Conservation (phyloP, 1,139 yeast species). For the Debaryomycetaceae sp. region DNA sequence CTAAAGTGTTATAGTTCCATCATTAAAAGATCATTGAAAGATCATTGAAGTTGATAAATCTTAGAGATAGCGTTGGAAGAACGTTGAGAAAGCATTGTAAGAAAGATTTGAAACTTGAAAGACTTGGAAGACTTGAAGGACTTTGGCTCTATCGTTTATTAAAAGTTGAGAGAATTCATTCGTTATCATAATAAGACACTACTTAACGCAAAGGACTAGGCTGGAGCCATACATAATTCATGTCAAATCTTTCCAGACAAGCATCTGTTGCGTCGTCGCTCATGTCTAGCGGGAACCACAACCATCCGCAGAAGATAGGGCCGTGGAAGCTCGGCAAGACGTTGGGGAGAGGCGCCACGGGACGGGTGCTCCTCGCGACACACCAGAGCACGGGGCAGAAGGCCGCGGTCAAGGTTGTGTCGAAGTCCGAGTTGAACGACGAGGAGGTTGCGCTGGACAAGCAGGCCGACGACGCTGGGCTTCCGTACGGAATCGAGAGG, state of each 20-base stretch:
- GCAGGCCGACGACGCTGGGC: slow-evolving; percentile 45
- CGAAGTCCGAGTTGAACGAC: slow-evolving; percentile 50
- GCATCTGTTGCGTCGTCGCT: slow-evolving; percentile 38
- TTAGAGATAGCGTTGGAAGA: neutral
- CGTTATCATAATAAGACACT: neutral
- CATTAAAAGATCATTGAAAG: neutral
- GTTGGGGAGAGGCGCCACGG: slow-evolving; percentile 79
- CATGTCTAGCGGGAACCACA: slow-evolving; percentile 25
- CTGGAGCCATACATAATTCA: slow-evolving; percentile 5
- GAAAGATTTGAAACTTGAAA: neutral
- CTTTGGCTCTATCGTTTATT: too few relatives aligned
- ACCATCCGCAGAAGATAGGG: slow-evolving; percentile 54
- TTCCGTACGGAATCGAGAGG: slow-evolving; percentile 79
- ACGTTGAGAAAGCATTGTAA: neutral
- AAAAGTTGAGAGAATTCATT: neutral
- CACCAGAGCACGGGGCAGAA: slow-evolving; percentile 65
- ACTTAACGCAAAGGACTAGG: neutral
- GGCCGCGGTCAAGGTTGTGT: slow-evolving; percentile 80
- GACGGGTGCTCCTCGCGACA: slow-evolving; percentile 72
- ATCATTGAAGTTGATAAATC: neutral
- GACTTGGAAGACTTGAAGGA: too few relatives aligned
- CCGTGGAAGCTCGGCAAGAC: slow-evolving; percentile 83
- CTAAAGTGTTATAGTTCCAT: neutral
- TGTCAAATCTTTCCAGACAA: slow-evolving; percentile 40
- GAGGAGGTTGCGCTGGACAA: slow-evolving; percentile 35